Evolutionary conservation across 129 eudicot species (phyloP), one percentile per base, ranked within the genome.

Genomic region (Logfia minima): DNA sequence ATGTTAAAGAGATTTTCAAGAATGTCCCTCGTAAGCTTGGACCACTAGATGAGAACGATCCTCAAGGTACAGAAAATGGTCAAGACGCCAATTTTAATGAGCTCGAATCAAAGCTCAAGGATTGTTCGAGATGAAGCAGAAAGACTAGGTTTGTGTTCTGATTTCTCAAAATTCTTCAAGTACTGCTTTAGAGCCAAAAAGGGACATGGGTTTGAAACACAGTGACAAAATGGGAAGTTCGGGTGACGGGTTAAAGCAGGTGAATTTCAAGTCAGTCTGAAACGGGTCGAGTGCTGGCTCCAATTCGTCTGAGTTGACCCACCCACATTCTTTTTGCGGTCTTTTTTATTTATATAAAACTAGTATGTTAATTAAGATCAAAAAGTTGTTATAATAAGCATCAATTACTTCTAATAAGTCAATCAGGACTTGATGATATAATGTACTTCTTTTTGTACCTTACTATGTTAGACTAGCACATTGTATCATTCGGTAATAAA

Each of bases 11-110:
- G 39, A 86, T 89, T 14, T 92, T 92, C 18, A 81, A 89, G 79
- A 81, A 84, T 35, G 83, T 65, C 26, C 89, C 89, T 18, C 83
- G 86, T 7, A 79, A 70, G 83, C 89, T 92, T 58, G 97, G 89
- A 28, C 81, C 97, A 5, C 84, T 92, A 29, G 97, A 92, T 14
- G 96, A 87, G 41, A 89, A 89, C 68, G 89, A 87, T 74, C 88
- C 91, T 45, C 86, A 79, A 21, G 97, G 85, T 8, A 79, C 14
- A n/a, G 91, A 84, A 18, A 87, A 65, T 39, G 81, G 63, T 1
- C 75, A 78, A 6, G 87, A 83, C 8, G 23, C 37, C 14, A 52
- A 22, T 14, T 56, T 10, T 56, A 17, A 51, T 10, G 61, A 43
- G 18, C 62, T 41, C 10, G 48, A 75, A 61, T 22, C 70, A 18